Evolutionary conservation across 2,329 filamentous ascomycete genomes (phyloP), one percentile per base, ranked within the genome.

Genomic region (Sporothrix mexicana): DNA sequence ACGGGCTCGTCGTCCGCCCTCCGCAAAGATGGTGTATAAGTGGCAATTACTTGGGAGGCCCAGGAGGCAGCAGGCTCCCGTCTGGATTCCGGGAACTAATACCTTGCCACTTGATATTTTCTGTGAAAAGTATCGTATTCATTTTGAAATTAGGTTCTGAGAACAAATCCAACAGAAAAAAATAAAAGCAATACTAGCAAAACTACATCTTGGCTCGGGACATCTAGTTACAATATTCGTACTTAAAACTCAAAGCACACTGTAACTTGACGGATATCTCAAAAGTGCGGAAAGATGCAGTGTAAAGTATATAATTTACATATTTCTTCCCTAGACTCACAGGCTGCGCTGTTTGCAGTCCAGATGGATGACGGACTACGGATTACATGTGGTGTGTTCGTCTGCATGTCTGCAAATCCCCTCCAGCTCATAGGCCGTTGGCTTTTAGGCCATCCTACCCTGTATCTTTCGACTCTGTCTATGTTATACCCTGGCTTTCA

Each of bases 1-100:
- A n/a, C n/a, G 51, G 36, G 36, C 6, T 41, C 30, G 15, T 61
- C 15, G 6, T 61, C 30, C 13, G 13, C 9, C 51, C 6, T 10
- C 51, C 51, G 51, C 6, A n/a, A 36, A 4, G 9, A 1, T 20
- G 8, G 13, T 57, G 15, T 30, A 10, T 62, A 6, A 20, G 59
- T 62, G 59, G 59, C 59, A 17, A 62, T 41, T 43, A 36, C 25
- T 41, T 41, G 57, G 30, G 59, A 62, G 59, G 59, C 57, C 57
- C 17, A n/a, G 30, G 36, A 62, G 59, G 59, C 57, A 61, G 30
- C 57, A 61, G 30, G 8, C 30, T 17, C 30, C 55, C 15, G 30
- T 17, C 36, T 61, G 25, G 30, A 61, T 41, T 17, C 53, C 55
- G 55, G 23, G 36, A 10, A 9, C 17, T n/a, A 36, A 25, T 20